Evolutionary conservation across 352 stramenopile genomes (phyloP).

Genomic region (Elongisporangium anandrum): DNA sequence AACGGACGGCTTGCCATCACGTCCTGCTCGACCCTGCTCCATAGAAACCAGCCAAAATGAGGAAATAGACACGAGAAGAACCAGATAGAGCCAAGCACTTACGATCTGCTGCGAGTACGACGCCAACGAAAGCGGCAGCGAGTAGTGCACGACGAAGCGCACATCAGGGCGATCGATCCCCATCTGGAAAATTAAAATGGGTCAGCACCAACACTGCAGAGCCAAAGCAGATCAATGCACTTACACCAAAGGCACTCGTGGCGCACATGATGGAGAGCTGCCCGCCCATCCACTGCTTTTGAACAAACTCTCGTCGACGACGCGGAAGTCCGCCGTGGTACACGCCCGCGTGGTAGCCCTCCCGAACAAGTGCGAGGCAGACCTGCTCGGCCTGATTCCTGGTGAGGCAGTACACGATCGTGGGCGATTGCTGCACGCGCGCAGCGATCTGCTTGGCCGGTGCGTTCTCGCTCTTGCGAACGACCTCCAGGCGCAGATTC

Average conservation of each 20-base stretch:
- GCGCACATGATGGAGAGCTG: constrained; percentile 72
- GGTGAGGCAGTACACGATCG: constrained; percentile 80
- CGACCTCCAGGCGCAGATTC: constrained; percentile 60
- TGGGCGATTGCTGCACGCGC: constrained; percentile 23
- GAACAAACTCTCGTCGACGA: constrained; percentile 63
- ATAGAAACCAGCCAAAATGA: not conserved
- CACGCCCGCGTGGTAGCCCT: constrained; percentile 50
- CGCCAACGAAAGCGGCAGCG: constrained; percentile 54
- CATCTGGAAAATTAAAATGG: constrained; percentile 42
- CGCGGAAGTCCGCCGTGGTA: constrained; percentile 63
- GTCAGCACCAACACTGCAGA: not conserved
- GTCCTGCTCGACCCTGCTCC: constrained; percentile 56
- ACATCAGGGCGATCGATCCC: constrained; percentile 76
- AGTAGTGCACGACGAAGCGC: constrained; percentile 71
- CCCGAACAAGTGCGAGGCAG: constrained; percentile 43
- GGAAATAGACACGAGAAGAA: not conserved
- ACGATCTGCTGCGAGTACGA: constrained; percentile 82
- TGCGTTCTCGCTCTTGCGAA: constrained; percentile 28
- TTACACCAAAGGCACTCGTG: constrained; percentile 73
- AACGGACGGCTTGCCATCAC: constrained; percentile 42
- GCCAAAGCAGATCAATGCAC: constrained; percentile 5
- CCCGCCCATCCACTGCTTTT: constrained; percentile 75
- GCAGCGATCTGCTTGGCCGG: constrained; percentile 23
- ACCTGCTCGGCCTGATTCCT: constrained; percentile 57
- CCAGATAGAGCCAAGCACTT: constrained; percentile 5